Percentiles rank a stretch among this genome's conserved stretches.
Evolutionary conservation across 108 stramenopile genomes (phyloP).

Genomic region (Skeletonema grethae): DNA sequence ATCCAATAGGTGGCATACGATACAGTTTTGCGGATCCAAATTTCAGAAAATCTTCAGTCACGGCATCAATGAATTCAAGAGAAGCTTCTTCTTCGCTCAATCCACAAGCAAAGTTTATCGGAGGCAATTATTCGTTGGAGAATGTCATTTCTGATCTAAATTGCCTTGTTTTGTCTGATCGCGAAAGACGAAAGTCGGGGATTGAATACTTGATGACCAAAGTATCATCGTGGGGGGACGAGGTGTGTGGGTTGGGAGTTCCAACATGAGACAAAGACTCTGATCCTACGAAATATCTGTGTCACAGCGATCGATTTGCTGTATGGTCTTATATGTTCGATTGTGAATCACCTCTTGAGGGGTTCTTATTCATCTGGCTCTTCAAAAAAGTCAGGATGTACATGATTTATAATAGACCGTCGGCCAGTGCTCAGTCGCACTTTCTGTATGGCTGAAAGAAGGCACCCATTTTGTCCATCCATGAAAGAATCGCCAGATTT

Average conservation of each 20-base stretch:
- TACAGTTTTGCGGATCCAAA: slow-evolving; percentile 14
- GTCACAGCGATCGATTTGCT: neutral
- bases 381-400: neutral
- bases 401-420: neutral
- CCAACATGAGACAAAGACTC: slow-evolving; percentile 17
- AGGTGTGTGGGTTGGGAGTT: slow-evolving; percentile 19
- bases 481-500: neutral
- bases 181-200: slow-evolving; percentile 11
- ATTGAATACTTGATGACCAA: slow-evolving; percentile 9
- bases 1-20: neutral
- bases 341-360: neutral
- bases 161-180: slow-evolving; percentile 18
- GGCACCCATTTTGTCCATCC: neutral
- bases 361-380: neutral
- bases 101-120: neutral
- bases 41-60: slow-evolving; percentile 14
- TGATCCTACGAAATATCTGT: neutral
- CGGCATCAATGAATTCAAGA: neutral
- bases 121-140: slow-evolving; percentile 10
- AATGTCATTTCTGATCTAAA: slow-evolving; percentile 22
- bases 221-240: slow-evolving; percentile 11
- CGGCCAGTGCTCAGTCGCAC: slow-evolving; percentile 16
- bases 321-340: neutral
- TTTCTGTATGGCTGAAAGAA: slow-evolving; percentile 12
- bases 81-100: neutral